Conservation (phyloP, 768 basidiomycete species). For the Rhizopogon salebrosus region DNA sequence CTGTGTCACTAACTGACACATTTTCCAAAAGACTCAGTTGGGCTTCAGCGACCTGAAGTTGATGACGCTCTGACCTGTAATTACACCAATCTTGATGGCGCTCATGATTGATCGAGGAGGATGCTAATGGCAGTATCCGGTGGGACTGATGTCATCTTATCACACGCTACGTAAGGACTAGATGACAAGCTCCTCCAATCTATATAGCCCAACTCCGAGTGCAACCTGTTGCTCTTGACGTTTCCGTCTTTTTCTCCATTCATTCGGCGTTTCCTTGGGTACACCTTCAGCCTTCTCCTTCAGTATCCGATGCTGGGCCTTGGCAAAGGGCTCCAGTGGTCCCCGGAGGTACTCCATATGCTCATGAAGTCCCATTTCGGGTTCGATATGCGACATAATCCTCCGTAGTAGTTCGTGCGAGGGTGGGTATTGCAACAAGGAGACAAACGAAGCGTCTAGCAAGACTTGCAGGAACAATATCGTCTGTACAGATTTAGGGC, state of each 20-base stretch:
- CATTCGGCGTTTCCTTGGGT: constrained; percentile 28
- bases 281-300: constrained; percentile 35
- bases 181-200: constrained; percentile 64
- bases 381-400: constrained; percentile 47
- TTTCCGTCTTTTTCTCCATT: constrained; percentile 52
- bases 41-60: not conserved
- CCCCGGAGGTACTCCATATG: constrained; percentile 53
- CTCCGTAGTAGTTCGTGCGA: constrained; percentile 48
- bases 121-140: not conserved
- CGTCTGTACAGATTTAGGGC: constrained; percentile 35
- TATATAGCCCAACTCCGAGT: constrained; percentile 60
- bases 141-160: not conserved
- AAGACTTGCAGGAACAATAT: constrained; percentile 57
- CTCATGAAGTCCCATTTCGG: constrained; percentile 48
- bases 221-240: constrained; percentile 46
- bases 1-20: constrained; percentile 66
- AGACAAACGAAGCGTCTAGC: constrained; percentile 69
- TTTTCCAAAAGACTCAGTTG: constrained; percentile 1
- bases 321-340: constrained; percentile 53
- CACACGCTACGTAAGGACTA: constrained; percentile 25
- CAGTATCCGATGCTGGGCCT: constrained; percentile 44
- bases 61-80: constrained; percentile 19
- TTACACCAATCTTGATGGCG: constrained; percentile 17
- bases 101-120: constrained; percentile 12
- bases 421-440: constrained; percentile 58